Evolutionary conservation across 2,329 filamentous ascomycete species (phyloP), one percentile per base, ranked within the genome.

Genomic region (Aureobasidium sp.): DNA sequence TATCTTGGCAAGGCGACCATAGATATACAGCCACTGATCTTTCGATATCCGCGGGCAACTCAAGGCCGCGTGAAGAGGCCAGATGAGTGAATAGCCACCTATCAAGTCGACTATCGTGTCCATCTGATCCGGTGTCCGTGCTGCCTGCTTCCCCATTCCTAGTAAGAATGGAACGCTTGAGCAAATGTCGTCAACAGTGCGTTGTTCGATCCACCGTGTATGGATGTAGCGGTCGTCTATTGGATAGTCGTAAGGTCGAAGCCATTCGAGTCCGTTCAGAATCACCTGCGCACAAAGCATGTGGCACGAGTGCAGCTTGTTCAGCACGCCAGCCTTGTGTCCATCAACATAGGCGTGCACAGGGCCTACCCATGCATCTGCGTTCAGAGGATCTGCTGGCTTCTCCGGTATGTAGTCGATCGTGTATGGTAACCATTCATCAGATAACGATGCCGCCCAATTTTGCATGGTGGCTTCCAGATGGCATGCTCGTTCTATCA

Each of bases 131-230:
- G 42, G 44, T 22, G 34, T 41, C 5, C 41, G 31, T 14, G 41
- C 41, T 25, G 17, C 11, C 15, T 59, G 42, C 41, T 47, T 27
- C 12, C 62, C 53, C 7, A 57, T 44, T 17, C 52, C 55, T 17
- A 63, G 20, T 6, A 47, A 57, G 25, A 52, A 63, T 9, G 62
- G 62, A 15, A 63, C 48, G 27, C 62, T 63, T 3, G 53, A 59
- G 62, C 62, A 63, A 3, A 63, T 63, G 12, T 60, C 62, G n/a
- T 63, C 62, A 9, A 60, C 56, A 6, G 48, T 60, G 12, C 45
- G 22, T 41, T 60, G 62, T 48, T 63, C 62, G 7, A 63, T 49
- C 36, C 45, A 60, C 15, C 29, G 25, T 1, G 55, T 52, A 37
- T 63, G 62, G 5, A 59, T 49, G 20, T 58, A 63, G 34, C 62